Evolutionary conservation across 306 rosid genomes (phyloP).

Genomic region (Fagus crenata): DNA sequence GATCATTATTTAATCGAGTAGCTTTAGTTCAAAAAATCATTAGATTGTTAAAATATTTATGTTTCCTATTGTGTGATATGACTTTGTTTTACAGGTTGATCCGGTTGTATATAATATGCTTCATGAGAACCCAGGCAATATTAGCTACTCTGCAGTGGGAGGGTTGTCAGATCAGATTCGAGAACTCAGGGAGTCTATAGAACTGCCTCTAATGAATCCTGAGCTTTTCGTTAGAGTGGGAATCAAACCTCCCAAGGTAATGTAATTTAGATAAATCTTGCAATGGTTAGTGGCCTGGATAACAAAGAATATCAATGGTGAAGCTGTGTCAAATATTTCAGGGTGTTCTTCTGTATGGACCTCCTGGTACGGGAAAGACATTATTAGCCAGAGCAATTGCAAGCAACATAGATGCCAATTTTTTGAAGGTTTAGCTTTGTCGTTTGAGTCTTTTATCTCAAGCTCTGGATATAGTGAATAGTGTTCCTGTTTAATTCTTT

Average conservation of each 20-base stretch:
- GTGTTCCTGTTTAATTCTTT: constrained; percentile 8
- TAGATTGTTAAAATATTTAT: not conserved
- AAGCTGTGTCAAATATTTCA: constrained; percentile 25
- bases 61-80: constrained; percentile 25
- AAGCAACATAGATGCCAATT: constrained; percentile 93
- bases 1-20: not conserved
- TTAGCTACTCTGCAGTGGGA: constrained; percentile 98
- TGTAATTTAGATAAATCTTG: not conserved
- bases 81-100: constrained; percentile 62
- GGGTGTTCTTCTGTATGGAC: constrained; percentile 98
- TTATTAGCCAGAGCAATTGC: constrained; percentile 94
- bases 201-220: constrained; percentile 94
- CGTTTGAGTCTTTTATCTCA: too few relatives aligned
- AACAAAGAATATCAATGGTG: too few relatives aligned
- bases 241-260: constrained; percentile 92
- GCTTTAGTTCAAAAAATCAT: not conserved
- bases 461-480: too few relatives aligned
- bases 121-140: constrained; percentile 96
- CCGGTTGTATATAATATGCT: constrained; percentile 94
- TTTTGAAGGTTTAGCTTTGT: constrained; percentile 58
- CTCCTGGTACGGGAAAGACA: constrained; percentile 99
- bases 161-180: constrained; percentile 97
- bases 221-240: constrained; percentile 96
- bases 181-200: constrained; percentile 92
- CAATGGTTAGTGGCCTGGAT: not conserved